Base-by-base conservation (phyloP, 2,329 filamentous ascomycete genomes). In the Pseudofabraea citricarpa region DNA sequence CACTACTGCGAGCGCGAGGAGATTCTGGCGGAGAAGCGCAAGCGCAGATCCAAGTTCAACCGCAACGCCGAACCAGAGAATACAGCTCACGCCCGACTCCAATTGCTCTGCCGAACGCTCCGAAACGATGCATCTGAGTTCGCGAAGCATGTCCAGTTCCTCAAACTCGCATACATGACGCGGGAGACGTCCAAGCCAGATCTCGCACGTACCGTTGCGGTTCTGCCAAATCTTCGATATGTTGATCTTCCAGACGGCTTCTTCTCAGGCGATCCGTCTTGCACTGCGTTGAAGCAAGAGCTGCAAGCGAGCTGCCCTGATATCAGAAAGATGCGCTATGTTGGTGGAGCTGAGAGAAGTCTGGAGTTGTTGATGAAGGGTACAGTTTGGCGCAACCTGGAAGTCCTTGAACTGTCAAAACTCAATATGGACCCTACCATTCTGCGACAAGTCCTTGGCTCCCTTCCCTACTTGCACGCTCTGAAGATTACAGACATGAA, bases 101-200 rank as follows among this genome's bases (percentile, higher is more conserved):
- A 81, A 56, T 75, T 95, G 44, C 77, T 97, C 36, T 87, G 85
- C 60, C 81, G 89, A 49, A 89, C 90, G 1, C 79, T 96, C 39
- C 81, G 90, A 50, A 86, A 91, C 39, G 84, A 90, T 49, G 77
- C 69, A 37, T 64, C 74, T 7, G 69, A 75, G 20, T 69, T 95
- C 36, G 89, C 84, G 24, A 71, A 76, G 43, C 71, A 80, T 32
- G 87, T 95, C 5, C 70, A 83, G 58, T 90, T 84, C 56, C 73
- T 97, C 57, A 95, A 95, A 70, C 82, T 89, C 46, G 89, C 91
- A 6, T 96, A 95, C 65, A 96, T 96, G 91, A 84, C 91, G 42
- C 82, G 91, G 35, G 60, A 96, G 68, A 87, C 87, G 1, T 86
- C 79, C 61, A 89, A 93, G 62, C 77, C 86, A 42, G 87, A 91